Percentiles rank a stretch among this genome's conserved stretches.
Conservation (phyloP, 139 green algal species). For the Gonium pectorale region DNA sequence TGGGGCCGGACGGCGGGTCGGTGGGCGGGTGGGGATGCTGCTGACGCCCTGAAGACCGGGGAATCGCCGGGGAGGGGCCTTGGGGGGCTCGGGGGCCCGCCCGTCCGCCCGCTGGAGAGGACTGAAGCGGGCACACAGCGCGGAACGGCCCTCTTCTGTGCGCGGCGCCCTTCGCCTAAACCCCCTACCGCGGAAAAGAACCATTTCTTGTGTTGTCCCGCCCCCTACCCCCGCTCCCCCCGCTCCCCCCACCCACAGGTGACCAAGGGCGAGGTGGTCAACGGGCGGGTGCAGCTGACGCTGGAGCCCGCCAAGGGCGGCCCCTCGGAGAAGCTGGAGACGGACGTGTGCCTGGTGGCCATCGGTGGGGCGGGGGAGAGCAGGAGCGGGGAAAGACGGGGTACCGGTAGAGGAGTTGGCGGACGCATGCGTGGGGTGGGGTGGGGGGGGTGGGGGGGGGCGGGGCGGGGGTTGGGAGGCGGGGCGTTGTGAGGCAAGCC, state of each 20-base stretch:
- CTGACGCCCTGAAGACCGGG: too few species aligned
- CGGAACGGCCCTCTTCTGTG: too few species aligned
- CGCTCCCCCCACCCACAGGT: slow-evolving; percentile 56
- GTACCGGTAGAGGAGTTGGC: background rate
- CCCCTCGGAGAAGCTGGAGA: slow-evolving; percentile 75
- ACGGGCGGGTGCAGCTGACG: slow-evolving; percentile 75
- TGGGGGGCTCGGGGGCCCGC: too few species aligned
- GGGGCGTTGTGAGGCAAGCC: too few species aligned
- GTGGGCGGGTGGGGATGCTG: too few species aligned
- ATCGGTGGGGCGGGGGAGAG: slow-evolving; percentile 68
- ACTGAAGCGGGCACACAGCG: too few species aligned
- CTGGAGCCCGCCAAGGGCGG: slow-evolving; percentile 83
- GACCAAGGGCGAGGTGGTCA: slow-evolving; percentile 69
- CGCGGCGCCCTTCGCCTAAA: too few species aligned
- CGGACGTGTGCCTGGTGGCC: slow-evolving; percentile 95
- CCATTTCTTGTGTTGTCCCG: too few species aligned
- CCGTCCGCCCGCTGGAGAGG: too few species aligned
- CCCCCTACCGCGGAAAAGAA: too few species aligned
- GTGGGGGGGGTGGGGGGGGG: background rate
- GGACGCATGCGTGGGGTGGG: background rate
- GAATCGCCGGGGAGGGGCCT: too few species aligned
- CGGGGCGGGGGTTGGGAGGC: background rate
- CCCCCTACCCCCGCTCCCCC: background rate
- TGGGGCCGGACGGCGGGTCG: too few species aligned
- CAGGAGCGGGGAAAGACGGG: background rate